Percentiles rank a stretch among this genome's conserved stretches.
Conservation (phyloP, 768 basidiomycete species). For the Neoboletus magnificus region DNA sequence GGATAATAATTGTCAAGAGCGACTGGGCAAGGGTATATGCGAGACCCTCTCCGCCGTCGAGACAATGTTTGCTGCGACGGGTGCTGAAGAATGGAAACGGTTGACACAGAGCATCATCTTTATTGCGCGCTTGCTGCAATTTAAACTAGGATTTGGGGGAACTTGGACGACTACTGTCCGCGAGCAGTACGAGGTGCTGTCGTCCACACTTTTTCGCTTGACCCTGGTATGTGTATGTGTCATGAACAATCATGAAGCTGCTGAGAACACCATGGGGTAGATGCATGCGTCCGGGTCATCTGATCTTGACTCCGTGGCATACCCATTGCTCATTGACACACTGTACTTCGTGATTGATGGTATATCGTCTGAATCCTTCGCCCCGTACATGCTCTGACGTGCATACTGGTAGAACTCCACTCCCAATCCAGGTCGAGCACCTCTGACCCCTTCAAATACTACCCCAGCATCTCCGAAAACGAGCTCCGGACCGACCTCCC, state of each 20-base stretch:
- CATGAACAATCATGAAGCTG: neutral
- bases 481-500: conserved; percentile 58
- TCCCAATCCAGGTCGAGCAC: conserved; percentile 50
- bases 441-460: conserved; percentile 60
- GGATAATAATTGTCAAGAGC: conserved; percentile 46
- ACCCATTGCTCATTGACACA: conserved; percentile 70
- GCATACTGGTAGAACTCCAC: conserved; percentile 51
- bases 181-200: conserved; percentile 43
- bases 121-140: conserved; percentile 67
- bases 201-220: conserved; percentile 44
- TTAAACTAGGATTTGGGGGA: conserved; percentile 62
- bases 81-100: conserved; percentile 21
- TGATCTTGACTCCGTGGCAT: conserved; percentile 52
- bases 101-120: conserved; percentile 49
- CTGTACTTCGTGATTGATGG: conserved; percentile 73
- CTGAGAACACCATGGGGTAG: conserved; percentile 33
- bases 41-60: conserved; percentile 44
- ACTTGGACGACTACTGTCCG: conserved; percentile 53
- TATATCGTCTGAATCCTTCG: conserved; percentile 26
- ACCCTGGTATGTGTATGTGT: conserved; percentile 43
- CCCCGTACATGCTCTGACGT: neutral
- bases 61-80: conserved; percentile 29
- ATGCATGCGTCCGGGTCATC: conserved; percentile 49
- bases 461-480: conserved; percentile 49
- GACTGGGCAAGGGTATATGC: conserved; percentile 49